Percentiles rank a stretch among this genome's conserved stretches.
Conservation (phyloP, 441 rosid species). For the Euphorbia celastroides region DNA sequence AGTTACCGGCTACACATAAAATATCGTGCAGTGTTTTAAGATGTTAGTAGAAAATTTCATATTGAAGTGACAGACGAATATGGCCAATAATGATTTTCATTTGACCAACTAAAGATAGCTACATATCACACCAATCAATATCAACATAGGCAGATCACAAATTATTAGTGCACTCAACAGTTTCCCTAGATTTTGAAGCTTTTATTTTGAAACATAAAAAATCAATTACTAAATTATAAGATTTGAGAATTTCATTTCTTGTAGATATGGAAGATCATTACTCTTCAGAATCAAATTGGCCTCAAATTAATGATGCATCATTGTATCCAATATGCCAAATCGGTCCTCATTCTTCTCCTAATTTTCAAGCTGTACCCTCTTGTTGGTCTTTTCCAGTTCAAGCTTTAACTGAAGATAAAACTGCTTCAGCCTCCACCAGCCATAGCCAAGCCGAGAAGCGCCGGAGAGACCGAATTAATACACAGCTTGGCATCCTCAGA, state of each 20-base stretch:
- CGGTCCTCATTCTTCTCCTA: slow-evolving; percentile 27
- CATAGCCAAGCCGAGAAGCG: slow-evolving; percentile 95
- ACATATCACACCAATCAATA: slow-evolving; percentile 44
- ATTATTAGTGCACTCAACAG: slow-evolving; percentile 37
- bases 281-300: slow-evolving; percentile 29
- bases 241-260: background rate
- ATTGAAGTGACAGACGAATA: slow-evolving; percentile 33
- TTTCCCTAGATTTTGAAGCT: slow-evolving; percentile 13
- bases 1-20: too few relatives aligned
- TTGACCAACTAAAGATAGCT: slow-evolving; percentile 32
- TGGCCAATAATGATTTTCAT: slow-evolving; percentile 31
- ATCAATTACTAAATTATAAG: background rate
- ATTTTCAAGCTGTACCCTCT: slow-evolving; percentile 25
- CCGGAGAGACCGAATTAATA: slow-evolving; percentile 79
- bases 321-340: slow-evolving; percentile 20
- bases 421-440: slow-evolving; percentile 53
- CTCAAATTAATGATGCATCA: slow-evolving; percentile 17
- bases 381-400: slow-evolving; percentile 27
- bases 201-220: slow-evolving; percentile 1
- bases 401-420: slow-evolving; percentile 37
- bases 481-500: slow-evolving; percentile 75
- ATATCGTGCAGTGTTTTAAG: too few relatives aligned
- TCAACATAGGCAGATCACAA: slow-evolving; percentile 31
- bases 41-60: background rate
- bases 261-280: slow-evolving; percentile 29